Base-by-base conservation (phyloP, 2,329 filamentous ascomycete species). In the Fusarium sp. region DNA sequence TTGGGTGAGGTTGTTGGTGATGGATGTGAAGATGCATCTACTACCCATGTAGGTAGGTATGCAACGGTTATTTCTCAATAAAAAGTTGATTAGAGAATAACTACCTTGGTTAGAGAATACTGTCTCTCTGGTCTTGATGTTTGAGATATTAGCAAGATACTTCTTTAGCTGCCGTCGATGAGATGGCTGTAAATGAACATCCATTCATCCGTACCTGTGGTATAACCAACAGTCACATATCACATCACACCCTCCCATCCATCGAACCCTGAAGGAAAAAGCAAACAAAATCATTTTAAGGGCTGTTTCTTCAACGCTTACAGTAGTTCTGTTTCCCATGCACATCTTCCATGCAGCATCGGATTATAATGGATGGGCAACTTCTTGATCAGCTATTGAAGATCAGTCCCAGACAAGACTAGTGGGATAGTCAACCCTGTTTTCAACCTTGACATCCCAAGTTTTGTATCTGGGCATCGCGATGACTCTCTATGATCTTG, bases 351-450 rank as follows among this genome's bases (percentile, higher is more conserved):
- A 43, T 48, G 46, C 30, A 66, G 21, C 32, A 50, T 41, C 43
- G 45, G 20, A 40, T 49, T 25, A 42, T 58, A 40, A 42, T 54
- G 56, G 45, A 55, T 64, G 57, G 50, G 41, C 50, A 46, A 34
- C 57, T 56, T 45, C 54, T 27, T 62, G 59, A 47, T 46, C 45
- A 58, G 37, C 41, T 56, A 3, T 63, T 18, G 63, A 56, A 60
- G 67, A 70, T 68, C 63, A 63, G 54, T 71, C 63, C 68, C 47
- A 46, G 25, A 57, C 21, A 59, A 55, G 41, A 21, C 37, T 48
- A 40, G 62, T 34, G 23, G 30, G 27, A 51, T 20, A 45, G 25
- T n/a, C 34, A 64, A 30, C 50, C 45, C 45, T 51, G 62, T 54
- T 60, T 54, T 48, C 32, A 41, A 41, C 34, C 50, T 40, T 34